A percentile compares a stretch with the other conserved stretches of the same genome.
Conservation (phyloP, 352 stramenopile species). For the Globisporangium nagaii region DNA sequence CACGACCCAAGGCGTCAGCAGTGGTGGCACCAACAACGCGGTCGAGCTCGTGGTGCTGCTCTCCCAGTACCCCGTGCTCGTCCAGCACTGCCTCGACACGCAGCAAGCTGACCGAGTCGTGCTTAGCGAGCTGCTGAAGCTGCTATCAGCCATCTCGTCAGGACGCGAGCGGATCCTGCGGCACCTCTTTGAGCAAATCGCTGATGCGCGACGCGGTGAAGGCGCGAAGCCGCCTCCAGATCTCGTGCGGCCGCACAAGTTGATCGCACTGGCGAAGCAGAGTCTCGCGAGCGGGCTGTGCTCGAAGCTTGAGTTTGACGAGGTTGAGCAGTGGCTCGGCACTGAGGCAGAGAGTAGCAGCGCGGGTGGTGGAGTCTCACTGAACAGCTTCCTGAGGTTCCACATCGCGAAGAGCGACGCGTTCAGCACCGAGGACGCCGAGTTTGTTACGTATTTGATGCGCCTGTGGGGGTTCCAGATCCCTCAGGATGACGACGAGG, state of each 20-base stretch:
- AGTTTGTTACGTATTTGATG: constrained; percentile 58
- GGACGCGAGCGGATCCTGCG: constrained; percentile 32
- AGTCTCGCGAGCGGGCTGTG: constrained; percentile 28
- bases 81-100: constrained; percentile 45
- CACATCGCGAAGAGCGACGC: constrained; percentile 43
- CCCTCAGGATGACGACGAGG: background rate
- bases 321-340: constrained; percentile 29
- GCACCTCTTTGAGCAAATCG: constrained; percentile 56
- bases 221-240: constrained; percentile 40
- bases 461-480: constrained; percentile 52
- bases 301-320: constrained; percentile 25
- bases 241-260: constrained; percentile 34
- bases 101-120: constrained; percentile 9
- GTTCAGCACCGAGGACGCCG: constrained; percentile 41
- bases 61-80: constrained; percentile 34
- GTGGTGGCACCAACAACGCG: background rate
- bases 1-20: background rate
- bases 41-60: constrained; percentile 17
- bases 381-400: constrained; percentile 38
- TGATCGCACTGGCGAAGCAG: constrained; percentile 41
- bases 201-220: constrained; percentile 34
- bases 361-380: constrained; percentile 12
- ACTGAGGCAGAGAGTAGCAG: background rate
- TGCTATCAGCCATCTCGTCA: constrained; percentile 32
- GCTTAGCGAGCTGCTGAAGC: constrained; percentile 23